Evolutionary conservation across 345 rosid genomes (phyloP).

Genomic region (Geranium rotundifolium): DNA sequence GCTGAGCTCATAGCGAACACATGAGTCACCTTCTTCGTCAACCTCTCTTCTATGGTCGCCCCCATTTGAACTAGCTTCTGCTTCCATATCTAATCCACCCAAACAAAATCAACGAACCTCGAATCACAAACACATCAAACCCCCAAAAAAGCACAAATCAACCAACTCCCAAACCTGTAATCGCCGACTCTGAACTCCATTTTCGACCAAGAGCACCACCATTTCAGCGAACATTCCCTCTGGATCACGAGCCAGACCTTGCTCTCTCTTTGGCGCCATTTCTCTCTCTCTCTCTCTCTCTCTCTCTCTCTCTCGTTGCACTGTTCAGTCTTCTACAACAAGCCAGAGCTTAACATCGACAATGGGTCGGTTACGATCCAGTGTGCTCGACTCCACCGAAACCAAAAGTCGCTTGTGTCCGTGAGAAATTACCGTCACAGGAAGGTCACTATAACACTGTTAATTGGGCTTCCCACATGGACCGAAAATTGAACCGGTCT

Average conservation of each 20-base stretch:
- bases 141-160: not conserved
- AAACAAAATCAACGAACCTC: not conserved
- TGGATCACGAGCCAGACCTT: slow-evolving; percentile 35
- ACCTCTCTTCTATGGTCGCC: slow-evolving; percentile 38
- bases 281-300: not conserved
- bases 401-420: not conserved
- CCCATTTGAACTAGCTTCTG: slow-evolving; percentile 84
- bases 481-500: no score
- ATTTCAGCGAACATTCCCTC: slow-evolving; percentile 67
- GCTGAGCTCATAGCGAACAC: slow-evolving; percentile 43
- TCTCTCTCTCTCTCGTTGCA: no score
- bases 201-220: slow-evolving; percentile 49
- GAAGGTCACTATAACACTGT: not conserved
- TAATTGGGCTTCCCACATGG: no score
- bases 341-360: not conserved
- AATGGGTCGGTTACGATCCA: no score
- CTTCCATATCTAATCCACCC: slow-evolving; percentile 62
- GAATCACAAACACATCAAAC: not conserved
- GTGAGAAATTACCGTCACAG: not conserved
- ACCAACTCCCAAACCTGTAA: slow-evolving; percentile 42
- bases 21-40: slow-evolving; percentile 51
- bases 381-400: not conserved
- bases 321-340: slow-evolving; percentile 1
- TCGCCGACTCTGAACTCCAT: slow-evolving; percentile 67
- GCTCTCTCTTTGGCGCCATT: slow-evolving; percentile 70